Base-by-base conservation (phyloP, 1,284 basidiomycete genomes). In the Golubevia sp. region DNA sequence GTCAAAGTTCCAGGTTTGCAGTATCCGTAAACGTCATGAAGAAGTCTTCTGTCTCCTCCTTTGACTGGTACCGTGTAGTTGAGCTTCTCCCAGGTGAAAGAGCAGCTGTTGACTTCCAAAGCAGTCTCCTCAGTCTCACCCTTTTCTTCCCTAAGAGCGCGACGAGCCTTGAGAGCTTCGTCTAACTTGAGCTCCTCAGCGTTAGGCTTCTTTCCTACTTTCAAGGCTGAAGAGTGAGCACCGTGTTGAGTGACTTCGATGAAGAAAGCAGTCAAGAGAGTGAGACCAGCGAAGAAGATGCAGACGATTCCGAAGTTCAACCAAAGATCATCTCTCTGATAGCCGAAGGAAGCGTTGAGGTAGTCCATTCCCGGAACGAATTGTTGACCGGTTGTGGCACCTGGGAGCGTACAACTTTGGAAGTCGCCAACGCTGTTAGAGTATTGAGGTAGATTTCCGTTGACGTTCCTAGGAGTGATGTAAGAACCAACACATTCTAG, bases 11-110 rank as follows among this genome's bases (percentile, higher is more conserved):
- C 77, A 1, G 73, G 74, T 58, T 67, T 66, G 63, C 71, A 69
- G 60, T 73, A 79, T 6, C 77, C 77, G 49, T 61, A 70, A 7
- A 79, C 70, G 59, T 63, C 63, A 70, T 79, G 67, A 59, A 79
- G 74, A 38, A 79, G 52, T 56, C 68, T 68, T 23, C 70, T 63
- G 3, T 76, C 62, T 20, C 75, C 77, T 30, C 77, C 75, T 51
- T 74, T 71, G 44, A 79, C 74, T 6, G 75, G 77, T 0, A 79
- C 76, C 50, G 50, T 52, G 50, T 23, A 71, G 52, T 53, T 49
- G 53, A 70, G 48, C 55, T 70, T 70, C 30, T 64, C 62, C 68
- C 68, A 70, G 23, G 69, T 68, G 24, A 71, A 71, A 2, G 66
- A 60, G 51, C 69, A 63, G 27, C 63, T 63, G n/a, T 64, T 61